phyloP scores from a whole-genome alignment of 2,329 filamentous ascomycete genomes.

The Aspergillus pseudoterreus region DNA sequence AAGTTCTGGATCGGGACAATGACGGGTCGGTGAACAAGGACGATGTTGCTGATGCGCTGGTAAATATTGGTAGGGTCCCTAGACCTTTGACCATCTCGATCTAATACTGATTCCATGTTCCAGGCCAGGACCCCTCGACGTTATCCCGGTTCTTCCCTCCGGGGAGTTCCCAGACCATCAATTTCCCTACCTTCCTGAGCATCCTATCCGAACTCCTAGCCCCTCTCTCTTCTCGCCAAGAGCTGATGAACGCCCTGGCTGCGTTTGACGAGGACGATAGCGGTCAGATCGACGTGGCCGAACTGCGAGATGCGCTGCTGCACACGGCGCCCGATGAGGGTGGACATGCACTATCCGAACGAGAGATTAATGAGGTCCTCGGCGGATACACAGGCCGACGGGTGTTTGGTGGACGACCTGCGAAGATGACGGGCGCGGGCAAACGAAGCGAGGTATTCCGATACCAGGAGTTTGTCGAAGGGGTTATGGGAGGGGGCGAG shows the following conservation, averaged over 20 bases:
- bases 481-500: slow-evolving; percentile 54
- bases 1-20: slow-evolving; percentile 85
- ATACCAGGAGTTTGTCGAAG: slow-evolving; percentile 87
- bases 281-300: slow-evolving; percentile 80
- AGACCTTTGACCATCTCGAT: neutral
- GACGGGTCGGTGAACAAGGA: slow-evolving; percentile 78
- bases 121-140: slow-evolving; percentile 72
- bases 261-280: slow-evolving; percentile 96
- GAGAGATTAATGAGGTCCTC: slow-evolving; percentile 83
- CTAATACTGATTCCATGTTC: slow-evolving; percentile 1
- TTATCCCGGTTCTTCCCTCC: slow-evolving; percentile 81
- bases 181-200: slow-evolving; percentile 81
- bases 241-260: slow-evolving; percentile 84
- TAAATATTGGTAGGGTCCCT: slow-evolving; percentile 63
- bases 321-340: slow-evolving; percentile 76
- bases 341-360: slow-evolving; percentile 58
- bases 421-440: slow-evolving; percentile 40
- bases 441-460: slow-evolving; percentile 85
- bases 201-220: slow-evolving; percentile 71
- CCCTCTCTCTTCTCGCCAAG: slow-evolving; percentile 70
- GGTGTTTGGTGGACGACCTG: slow-evolving; percentile 63
- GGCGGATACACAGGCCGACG: slow-evolving; percentile 78
- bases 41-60: slow-evolving; percentile 82
- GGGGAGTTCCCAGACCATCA: slow-evolving; percentile 67
- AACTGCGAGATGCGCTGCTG: slow-evolving; percentile 77